Percentiles rank a stretch among this genome's conserved stretches.
Evolutionary conservation across 352 stramenopile species (phyloP).

Genomic region (Globisporangium echinulatum): DNA sequence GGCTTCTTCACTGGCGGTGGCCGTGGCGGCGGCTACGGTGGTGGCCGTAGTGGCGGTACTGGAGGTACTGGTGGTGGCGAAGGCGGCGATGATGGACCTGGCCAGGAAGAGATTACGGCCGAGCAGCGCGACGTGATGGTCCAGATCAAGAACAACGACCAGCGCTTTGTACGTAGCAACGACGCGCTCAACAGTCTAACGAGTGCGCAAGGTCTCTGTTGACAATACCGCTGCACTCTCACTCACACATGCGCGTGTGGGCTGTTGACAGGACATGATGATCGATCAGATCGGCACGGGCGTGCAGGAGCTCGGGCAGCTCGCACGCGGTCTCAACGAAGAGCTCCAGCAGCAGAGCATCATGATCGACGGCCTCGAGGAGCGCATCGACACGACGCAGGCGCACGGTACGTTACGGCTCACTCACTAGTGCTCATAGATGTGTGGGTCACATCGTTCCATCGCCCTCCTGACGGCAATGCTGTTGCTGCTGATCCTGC

Average conservation of each 20-base stretch:
- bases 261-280: constrained; percentile 53
- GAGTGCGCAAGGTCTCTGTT: no score
- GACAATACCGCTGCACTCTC: no score
- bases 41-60: constrained; percentile 24
- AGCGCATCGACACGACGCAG: constrained; percentile 75
- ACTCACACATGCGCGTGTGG: no score
- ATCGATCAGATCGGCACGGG: constrained; percentile 81
- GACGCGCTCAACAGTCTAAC: no score
- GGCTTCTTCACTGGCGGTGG: constrained; percentile 41
- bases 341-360: constrained; percentile 83
- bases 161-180: constrained; percentile 61
- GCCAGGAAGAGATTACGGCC: constrained; percentile 50
- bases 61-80: constrained; percentile 20
- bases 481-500: no score
- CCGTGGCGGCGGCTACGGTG: constrained; percentile 14
- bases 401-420: constrained; percentile 41
- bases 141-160: constrained; percentile 78
- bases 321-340: constrained; percentile 74
- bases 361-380: constrained; percentile 80
- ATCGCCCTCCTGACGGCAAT: background rate
- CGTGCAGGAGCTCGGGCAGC: constrained; percentile 69
- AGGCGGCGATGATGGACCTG: constrained; percentile 21
- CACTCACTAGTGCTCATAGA: background rate
- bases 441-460: background rate
- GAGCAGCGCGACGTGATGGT: constrained; percentile 61